Conservation (phyloP, 345 rosid genomes). For the Boechera retrofracta region DNA sequence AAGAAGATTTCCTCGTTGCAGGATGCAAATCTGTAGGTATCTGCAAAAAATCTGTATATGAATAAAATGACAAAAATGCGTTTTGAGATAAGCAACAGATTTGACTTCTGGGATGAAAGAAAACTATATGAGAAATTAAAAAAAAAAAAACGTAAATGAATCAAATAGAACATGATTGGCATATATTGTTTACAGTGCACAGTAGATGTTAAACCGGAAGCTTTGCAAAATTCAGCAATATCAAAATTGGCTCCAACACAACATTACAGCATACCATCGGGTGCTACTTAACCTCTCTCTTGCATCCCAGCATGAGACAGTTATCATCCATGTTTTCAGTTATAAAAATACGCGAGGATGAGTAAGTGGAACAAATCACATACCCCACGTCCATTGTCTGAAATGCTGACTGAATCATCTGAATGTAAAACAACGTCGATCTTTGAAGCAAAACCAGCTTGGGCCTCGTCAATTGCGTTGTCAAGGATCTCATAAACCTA, state of each 20-base stretch:
- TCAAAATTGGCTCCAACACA: not conserved
- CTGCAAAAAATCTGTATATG: constrained; percentile 53
- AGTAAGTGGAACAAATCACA: constrained; percentile 40
- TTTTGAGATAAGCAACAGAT: constrained; percentile 3
- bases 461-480: constrained; percentile 97
- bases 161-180: not conserved
- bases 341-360: not conserved
- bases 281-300: constrained; percentile 4
- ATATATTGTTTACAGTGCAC: not conserved
- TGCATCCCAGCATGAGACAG: not conserved
- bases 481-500: constrained; percentile 98
- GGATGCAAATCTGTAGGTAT: constrained; percentile 97
- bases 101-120: constrained; percentile 1
- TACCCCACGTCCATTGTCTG: constrained; percentile 98
- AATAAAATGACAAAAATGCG: not conserved
- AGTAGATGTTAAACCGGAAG: not conserved
- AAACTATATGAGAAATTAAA: not conserved
- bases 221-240: not conserved
- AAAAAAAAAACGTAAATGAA: constrained; percentile 7
- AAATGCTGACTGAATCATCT: constrained; percentile 82
- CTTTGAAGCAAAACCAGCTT: constrained; percentile 88
- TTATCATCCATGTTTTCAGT: not conserved
- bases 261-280: not conserved
- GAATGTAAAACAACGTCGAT: constrained; percentile 68
- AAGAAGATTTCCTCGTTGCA: constrained; percentile 81